phyloP scores from a whole-genome alignment of 2,329 filamentous ascomycete genomes.

The Grosmannia serpens region DNA sequence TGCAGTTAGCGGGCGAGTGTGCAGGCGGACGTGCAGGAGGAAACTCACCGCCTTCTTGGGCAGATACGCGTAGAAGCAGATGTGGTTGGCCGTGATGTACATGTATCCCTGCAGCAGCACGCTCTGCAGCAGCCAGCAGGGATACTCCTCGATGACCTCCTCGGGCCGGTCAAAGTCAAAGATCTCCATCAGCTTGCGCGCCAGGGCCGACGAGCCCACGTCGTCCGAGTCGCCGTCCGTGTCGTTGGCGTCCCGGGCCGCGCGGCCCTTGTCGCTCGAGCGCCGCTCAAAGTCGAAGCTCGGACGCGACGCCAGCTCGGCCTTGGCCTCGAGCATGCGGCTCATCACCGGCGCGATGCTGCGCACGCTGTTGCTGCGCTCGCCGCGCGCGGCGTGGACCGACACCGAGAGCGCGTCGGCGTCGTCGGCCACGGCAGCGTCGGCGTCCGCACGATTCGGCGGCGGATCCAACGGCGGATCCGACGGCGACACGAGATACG shows the following conservation, averaged over 20 bases:
- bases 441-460: neutral
- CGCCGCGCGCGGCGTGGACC: slow-evolving; percentile 15
- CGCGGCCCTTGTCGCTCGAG: neutral
- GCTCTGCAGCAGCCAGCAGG: slow-evolving; percentile 86
- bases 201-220: slow-evolving; percentile 45
- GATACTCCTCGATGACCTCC: slow-evolving; percentile 82
- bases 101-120: slow-evolving; percentile 89
- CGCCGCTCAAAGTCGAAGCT: slow-evolving; percentile 42
- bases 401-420: slow-evolving; percentile 16
- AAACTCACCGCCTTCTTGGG: slow-evolving; percentile 70
- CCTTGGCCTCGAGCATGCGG: slow-evolving; percentile 62
- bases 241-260: slow-evolving; percentile 19
- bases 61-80: slow-evolving; percentile 97
- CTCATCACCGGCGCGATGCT: slow-evolving; percentile 62
- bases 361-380: slow-evolving; percentile 19
- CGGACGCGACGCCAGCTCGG: slow-evolving; percentile 46
- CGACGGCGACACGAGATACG: too few species aligned
- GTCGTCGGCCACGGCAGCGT: neutral
- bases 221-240: slow-evolving; percentile 8
- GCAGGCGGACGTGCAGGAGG: neutral
- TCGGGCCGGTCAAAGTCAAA: slow-evolving; percentile 75
- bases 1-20: neutral
- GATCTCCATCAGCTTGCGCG: slow-evolving; percentile 66
- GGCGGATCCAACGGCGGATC: too few species aligned
- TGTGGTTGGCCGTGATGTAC: slow-evolving; percentile 86